Percentiles rank a stretch among this genome's conserved stretches.
phyloP scores from a whole-genome alignment of 306 rosid species.

The Phaseolus lunatus region DNA sequence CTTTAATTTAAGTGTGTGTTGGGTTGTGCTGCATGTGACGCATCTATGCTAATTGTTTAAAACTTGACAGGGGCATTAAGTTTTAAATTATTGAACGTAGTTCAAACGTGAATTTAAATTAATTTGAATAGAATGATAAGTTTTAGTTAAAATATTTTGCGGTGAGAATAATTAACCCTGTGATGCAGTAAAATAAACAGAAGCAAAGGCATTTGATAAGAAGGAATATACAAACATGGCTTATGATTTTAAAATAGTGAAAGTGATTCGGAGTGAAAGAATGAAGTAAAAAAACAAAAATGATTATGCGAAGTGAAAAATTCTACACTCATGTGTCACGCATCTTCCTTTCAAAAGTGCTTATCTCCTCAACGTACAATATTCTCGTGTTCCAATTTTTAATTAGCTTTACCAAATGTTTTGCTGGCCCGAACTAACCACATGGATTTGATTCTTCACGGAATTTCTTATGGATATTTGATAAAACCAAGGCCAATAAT shows the following conservation, averaged over 20 bases:
- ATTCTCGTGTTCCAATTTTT: not conserved
- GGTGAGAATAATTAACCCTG: not conserved
- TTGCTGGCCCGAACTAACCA: slow-evolving; percentile 14
- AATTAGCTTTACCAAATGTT: not conserved
- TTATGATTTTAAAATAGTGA: not conserved
- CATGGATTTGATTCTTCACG: slow-evolving; percentile 46
- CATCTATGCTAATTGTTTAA: not conserved
- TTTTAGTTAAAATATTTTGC: too few species aligned
- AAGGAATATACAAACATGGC: not conserved
- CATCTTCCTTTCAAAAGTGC: slow-evolving; percentile 3
- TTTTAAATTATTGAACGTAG: too few species aligned
- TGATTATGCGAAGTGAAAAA: slow-evolving; percentile 18
- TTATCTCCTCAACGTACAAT: not conserved
- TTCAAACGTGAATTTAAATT: too few species aligned
- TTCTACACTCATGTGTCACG: not conserved
- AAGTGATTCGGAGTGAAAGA: not conserved
- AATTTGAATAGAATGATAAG: not conserved
- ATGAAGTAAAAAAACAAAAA: not conserved
- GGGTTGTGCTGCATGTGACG: slow-evolving; percentile 7
- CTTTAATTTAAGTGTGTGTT: not conserved
- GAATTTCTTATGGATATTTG: slow-evolving; percentile 47
- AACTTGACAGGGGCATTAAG: not conserved
- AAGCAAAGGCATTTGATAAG: not conserved
- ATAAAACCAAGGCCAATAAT: slow-evolving; percentile 35
- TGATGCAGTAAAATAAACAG: too few species aligned